These are phyloP conservation scores for Endotrypanum monterogeii DNA, from an alignment of 208 protist species.

Conservation along the genomic window DNA sequence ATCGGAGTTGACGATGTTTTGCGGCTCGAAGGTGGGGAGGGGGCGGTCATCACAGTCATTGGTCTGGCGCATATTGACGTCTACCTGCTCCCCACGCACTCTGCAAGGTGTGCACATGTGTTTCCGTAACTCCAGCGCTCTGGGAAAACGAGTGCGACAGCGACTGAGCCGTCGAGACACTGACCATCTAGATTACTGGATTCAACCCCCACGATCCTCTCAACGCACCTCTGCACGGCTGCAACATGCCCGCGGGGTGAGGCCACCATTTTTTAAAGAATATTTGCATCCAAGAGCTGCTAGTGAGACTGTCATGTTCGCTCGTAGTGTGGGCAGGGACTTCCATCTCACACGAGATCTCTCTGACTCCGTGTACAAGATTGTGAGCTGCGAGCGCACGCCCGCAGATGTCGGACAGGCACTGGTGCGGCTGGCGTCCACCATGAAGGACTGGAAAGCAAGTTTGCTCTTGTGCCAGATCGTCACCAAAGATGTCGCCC, in stretches of 20 bases:
- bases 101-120: constrained; percentile 32
- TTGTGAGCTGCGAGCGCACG: constrained; percentile 7
- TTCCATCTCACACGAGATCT: constrained; percentile 8
- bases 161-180: constrained; percentile 37
- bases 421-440: constrained; percentile 15
- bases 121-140: constrained; percentile 27
- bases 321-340: not conserved
- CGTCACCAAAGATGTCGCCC: constrained; percentile 14
- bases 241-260: not conserved
- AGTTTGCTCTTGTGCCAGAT: constrained; percentile 28
- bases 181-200: constrained; percentile 33
- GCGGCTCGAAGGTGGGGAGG: not conserved
- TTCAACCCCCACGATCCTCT: not conserved
- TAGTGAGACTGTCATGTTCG: not conserved
- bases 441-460: constrained; percentile 21
- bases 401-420: not conserved
- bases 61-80: constrained; percentile 19
- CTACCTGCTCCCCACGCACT: constrained; percentile 16
- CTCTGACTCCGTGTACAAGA: constrained; percentile 16
- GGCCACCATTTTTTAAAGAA: not conserved
- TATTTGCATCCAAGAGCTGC: not conserved
- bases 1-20: constrained; percentile 15
- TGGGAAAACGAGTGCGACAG: constrained; percentile 47
- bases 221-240: not conserved
- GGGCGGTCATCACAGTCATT: not conserved